phyloP scores from a whole-genome alignment of 441 rosid species.

The Mallotus repandus region DNA sequence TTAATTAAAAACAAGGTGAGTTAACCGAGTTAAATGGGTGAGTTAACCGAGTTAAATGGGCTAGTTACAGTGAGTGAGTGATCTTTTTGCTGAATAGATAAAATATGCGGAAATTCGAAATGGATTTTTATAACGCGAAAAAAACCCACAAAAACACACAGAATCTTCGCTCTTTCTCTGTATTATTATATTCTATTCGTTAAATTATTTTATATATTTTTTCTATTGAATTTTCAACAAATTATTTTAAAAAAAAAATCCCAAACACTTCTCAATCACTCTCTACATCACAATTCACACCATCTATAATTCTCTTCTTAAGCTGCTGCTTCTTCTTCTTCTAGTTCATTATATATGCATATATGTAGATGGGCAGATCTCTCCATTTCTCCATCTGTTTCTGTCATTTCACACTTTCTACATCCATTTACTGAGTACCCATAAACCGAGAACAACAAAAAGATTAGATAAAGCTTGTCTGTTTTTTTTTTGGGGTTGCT shows the following conservation, averaged over 20 bases:
- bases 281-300: neutral
- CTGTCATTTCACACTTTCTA: slow-evolving; percentile 15
- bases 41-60: neutral
- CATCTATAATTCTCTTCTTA: too few relatives aligned
- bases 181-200: slow-evolving; percentile 13
- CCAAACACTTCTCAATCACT: slow-evolving; percentile 17
- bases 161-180: slow-evolving; percentile 32
- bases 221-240: neutral
- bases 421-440: neutral
- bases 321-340: too few relatives aligned
- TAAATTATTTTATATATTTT: neutral
- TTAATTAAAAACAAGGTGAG: too few relatives aligned
- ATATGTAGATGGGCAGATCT: slow-evolving; percentile 30
- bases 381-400: slow-evolving; percentile 28
- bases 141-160: slow-evolving; percentile 20
- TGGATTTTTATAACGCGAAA: slow-evolving; percentile 18
- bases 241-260: neutral
- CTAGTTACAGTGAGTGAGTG: neutral
- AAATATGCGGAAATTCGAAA: slow-evolving; percentile 67
- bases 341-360: slow-evolving; percentile 19
- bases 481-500: neutral
- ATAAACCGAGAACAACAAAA: neutral
- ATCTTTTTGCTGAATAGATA: slow-evolving; percentile 22
- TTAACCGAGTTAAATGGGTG: too few relatives aligned
- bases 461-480: neutral